A percentile compares a stretch with the other conserved stretches of the same genome.
These are phyloP conservation scores for Cystobasidium pallidum DNA, from an alignment of 1,284 basidiomycete species.

Conservation along the genomic window DNA sequence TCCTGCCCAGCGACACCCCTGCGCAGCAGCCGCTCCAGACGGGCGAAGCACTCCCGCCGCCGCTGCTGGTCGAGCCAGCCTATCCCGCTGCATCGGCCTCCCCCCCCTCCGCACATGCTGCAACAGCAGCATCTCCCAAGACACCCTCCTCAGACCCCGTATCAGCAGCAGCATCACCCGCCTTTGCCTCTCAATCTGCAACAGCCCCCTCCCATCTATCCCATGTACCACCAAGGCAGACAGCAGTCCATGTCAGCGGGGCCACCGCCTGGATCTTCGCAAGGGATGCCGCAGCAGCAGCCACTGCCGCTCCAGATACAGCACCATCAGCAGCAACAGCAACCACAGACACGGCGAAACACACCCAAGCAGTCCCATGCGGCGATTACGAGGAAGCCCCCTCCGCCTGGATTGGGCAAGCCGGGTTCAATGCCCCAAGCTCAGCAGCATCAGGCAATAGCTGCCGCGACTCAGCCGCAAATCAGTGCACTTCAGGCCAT, in stretches of 20 bases:
- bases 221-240: constrained; percentile 8
- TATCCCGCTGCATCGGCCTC: not conserved
- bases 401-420: constrained; percentile 3
- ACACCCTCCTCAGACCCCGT: not conserved
- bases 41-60: constrained; percentile 1
- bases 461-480: constrained; percentile 15
- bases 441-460: constrained; percentile 9
- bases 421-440: not conserved
- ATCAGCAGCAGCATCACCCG: constrained; percentile 10
- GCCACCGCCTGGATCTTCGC: not conserved
- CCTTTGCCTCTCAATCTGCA: constrained; percentile 5
- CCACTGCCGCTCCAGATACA: constrained; percentile 5
- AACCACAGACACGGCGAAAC: not conserved
- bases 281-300: not conserved
- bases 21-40: constrained; percentile 5
- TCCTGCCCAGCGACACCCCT: not conserved
- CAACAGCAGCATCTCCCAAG: not conserved
- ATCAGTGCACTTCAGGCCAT: constrained; percentile 3
- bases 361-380: constrained; percentile 15
- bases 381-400: not conserved
- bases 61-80: constrained; percentile 3
- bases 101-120: constrained; percentile 6
- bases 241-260: not conserved
- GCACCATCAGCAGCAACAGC: constrained; percentile 9
- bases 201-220: constrained; percentile 13